phyloP scores from a whole-genome alignment of 768 basidiomycete species.

The Kwoniella newhampshirensis region DNA sequence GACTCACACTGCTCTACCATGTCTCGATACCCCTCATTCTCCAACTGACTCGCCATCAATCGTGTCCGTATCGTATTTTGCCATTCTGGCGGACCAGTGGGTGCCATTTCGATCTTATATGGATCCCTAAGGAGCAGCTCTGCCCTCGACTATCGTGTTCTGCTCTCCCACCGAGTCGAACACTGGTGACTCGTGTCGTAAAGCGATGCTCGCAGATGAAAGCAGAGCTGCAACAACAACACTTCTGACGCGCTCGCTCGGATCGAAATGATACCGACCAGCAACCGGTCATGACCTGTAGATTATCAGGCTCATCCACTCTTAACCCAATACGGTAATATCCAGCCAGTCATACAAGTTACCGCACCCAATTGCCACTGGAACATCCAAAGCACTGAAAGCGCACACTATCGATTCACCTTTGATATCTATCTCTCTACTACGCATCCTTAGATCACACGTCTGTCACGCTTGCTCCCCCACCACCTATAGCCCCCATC shows the following conservation, averaged over 20 bases:
- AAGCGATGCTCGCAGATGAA: too few relatives aligned
- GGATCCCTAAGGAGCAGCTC: not conserved
- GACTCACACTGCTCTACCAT: constrained; percentile 89
- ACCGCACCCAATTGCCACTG: not conserved
- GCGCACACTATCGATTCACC: not conserved
- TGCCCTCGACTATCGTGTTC: not conserved
- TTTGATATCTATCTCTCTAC: not conserved
- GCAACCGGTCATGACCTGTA: not conserved
- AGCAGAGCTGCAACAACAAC: too few relatives aligned
- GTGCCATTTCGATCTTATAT: constrained; percentile 1
- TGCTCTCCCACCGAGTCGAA: too few relatives aligned
- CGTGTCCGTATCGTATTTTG: constrained; percentile 76
- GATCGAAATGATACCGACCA: not conserved
- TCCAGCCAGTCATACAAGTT: not conserved
- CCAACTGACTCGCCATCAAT: constrained; percentile 71
- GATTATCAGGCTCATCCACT: not conserved
- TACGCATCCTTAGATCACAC: not conserved
- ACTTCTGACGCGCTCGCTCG: too few relatives aligned
- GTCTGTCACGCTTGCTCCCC: too few relatives aligned
- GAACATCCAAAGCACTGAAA: not conserved
- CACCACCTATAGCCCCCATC: not conserved
- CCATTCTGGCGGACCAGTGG: constrained; percentile 57
- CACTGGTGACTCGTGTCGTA: too few relatives aligned
- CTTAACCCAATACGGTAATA: not conserved
- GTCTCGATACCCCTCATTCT: constrained; percentile 74